Evolutionary conservation across 1,284 basidiomycete genomes (phyloP).

Genomic region (Vanrija sp.): DNA sequence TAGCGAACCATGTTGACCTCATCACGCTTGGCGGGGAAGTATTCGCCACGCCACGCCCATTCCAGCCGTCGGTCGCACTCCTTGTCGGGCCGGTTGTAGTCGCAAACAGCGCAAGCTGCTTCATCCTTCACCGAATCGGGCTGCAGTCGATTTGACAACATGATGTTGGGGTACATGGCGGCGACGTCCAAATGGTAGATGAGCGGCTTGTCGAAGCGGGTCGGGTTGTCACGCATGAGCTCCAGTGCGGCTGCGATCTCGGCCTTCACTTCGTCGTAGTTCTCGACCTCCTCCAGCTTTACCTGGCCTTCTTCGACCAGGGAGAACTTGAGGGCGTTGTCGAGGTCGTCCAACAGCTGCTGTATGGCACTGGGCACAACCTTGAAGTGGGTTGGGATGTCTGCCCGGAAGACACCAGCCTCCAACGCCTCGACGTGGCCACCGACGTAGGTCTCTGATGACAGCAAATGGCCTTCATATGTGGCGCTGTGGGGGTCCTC

Average conservation of each 20-base stretch:
- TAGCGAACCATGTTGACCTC: slow-evolving; percentile 99
- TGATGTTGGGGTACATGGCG: slow-evolving; percentile 99
- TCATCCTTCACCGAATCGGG: slow-evolving; percentile 98
- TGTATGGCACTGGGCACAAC: slow-evolving; percentile 84
- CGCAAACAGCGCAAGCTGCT: slow-evolving; percentile 94
- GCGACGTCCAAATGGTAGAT: slow-evolving; percentile 99
- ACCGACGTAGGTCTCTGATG: slow-evolving; percentile 97
- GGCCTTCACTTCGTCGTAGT: slow-evolving; percentile 88
- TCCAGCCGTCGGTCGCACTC: slow-evolving; percentile 88
- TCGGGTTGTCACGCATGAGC: slow-evolving; percentile 84
- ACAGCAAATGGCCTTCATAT: slow-evolving; percentile 91
- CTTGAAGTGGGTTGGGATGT: slow-evolving; percentile 94
- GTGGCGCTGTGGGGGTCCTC: slow-evolving; percentile 89
- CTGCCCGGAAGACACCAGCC: slow-evolving; percentile 95
- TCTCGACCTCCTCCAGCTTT: slow-evolving; percentile 78
- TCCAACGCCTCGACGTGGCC: slow-evolving; percentile 98
- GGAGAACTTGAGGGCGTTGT: slow-evolving; percentile 84
- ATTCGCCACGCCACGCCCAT: slow-evolving; percentile 99
- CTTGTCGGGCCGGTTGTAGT: slow-evolving; percentile 96
- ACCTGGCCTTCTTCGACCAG: slow-evolving; percentile 83
- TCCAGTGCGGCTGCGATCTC: slow-evolving; percentile 78
- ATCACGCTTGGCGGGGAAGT: slow-evolving; percentile 94
- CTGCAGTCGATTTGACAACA: slow-evolving; percentile 98
- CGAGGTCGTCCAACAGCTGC: slow-evolving; percentile 91
- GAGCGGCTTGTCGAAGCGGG: slow-evolving; percentile 82